Conservation (phyloP, 371 early-diverging fungal species). For the Mortierella sp. region DNA sequence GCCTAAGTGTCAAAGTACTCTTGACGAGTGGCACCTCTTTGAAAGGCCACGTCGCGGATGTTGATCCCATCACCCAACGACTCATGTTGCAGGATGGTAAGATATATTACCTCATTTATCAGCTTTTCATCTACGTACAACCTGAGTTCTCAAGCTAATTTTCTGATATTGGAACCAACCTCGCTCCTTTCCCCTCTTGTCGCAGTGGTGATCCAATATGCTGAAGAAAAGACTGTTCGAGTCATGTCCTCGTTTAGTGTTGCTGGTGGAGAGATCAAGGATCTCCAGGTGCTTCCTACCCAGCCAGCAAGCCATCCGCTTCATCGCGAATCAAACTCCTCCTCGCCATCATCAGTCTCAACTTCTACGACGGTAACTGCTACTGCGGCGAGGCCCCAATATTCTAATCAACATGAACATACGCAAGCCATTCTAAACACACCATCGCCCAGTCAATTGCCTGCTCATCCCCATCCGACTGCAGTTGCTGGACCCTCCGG, state of each 20-base stretch:
- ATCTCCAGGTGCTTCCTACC: slow-evolving; percentile 62
- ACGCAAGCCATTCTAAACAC: slow-evolving; percentile 24
- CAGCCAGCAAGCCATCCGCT: slow-evolving; percentile 34
- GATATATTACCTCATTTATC: background rate
- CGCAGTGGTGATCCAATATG: slow-evolving; percentile 40
- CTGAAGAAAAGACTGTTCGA: slow-evolving; percentile 31
- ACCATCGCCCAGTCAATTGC: slow-evolving; percentile 36
- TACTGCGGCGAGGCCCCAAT: slow-evolving; percentile 9
- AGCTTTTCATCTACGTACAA: background rate
- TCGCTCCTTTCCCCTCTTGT: background rate
- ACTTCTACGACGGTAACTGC: slow-evolving; percentile 33
- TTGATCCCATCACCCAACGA: slow-evolving; percentile 64
- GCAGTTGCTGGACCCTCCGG: background rate
- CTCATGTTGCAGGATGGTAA: slow-evolving; percentile 71
- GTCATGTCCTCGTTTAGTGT: slow-evolving; percentile 42
- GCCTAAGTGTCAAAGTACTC: slow-evolving; percentile 62
- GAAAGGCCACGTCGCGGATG: slow-evolving; percentile 65
- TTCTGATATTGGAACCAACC: background rate
- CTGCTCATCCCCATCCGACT: slow-evolving; percentile 36
- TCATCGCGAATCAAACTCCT: slow-evolving; percentile 8
- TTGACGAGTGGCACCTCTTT: slow-evolving; percentile 63
- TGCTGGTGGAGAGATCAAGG: slow-evolving; percentile 59
- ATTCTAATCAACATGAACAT: slow-evolving; percentile 21
- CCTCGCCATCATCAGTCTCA: slow-evolving; percentile 18
- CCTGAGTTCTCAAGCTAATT: background rate